These are phyloP conservation scores for Cercospora sp. DNA, from an alignment of 2,329 filamentous ascomycete species.

Conservation along the genomic window DNA sequence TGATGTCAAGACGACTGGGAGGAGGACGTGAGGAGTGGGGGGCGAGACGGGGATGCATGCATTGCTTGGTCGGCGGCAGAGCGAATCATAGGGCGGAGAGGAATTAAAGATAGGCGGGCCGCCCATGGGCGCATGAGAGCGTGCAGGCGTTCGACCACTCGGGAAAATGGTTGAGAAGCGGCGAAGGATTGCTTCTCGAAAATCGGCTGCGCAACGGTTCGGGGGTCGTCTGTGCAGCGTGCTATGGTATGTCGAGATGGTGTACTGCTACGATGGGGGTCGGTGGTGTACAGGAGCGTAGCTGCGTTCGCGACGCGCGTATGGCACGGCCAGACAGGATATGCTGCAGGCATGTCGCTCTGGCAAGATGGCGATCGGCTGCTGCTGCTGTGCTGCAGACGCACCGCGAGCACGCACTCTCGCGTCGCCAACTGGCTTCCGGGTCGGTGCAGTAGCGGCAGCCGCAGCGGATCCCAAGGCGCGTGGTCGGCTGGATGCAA, in stretches of 20 bases:
- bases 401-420: neutral
- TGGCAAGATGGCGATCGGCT: slow-evolving; percentile 1
- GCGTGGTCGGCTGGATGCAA: neutral
- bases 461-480: neutral
- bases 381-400: neutral
- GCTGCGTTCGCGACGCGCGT: neutral
- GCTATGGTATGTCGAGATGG: neutral
- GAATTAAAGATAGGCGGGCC: slow-evolving; percentile 9
- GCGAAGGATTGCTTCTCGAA: slow-evolving; percentile 10
- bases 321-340: neutral
- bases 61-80: neutral
- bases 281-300: neutral
- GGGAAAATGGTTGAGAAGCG: neutral
- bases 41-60: neutral
- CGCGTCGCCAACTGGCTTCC: neutral
- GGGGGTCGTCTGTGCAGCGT: neutral
- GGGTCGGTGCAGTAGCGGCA: slow-evolving; percentile 2
- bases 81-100: slow-evolving; percentile 5
- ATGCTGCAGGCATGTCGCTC: neutral
- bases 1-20: slow-evolving; percentile 10
- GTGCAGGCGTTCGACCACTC: neutral
- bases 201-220: neutral
- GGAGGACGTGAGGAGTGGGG: neutral
- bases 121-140: slow-evolving; percentile 2
- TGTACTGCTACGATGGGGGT: neutral